phyloP scores from a whole-genome alignment of 2,329 filamentous ascomycete species.

The Fusarium papillatum region DNA sequence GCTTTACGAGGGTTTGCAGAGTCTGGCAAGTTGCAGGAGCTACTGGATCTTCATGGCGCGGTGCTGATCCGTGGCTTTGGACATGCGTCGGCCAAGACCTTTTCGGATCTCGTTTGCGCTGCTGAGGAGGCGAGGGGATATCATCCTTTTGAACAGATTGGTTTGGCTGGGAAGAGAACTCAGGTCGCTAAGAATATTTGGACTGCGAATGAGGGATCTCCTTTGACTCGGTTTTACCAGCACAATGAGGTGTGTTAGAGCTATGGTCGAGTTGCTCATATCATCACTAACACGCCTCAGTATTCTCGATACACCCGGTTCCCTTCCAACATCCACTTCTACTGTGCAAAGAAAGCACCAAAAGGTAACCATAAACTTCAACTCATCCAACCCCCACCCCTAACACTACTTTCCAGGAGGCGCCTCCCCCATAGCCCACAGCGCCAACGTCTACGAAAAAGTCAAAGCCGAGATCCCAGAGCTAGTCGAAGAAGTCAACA shows the following conservation, averaged over 20 bases:
- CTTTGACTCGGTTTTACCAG: constrained; percentile 25
- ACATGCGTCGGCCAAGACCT: constrained; percentile 22
- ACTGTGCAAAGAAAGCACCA: constrained; percentile 25
- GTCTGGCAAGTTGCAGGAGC: constrained; percentile 16
- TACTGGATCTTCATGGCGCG: constrained; percentile 14
- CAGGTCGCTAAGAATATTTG: constrained; percentile 16
- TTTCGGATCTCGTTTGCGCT: constrained; percentile 16
- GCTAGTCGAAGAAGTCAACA: constrained; percentile 9
- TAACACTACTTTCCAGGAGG: not conserved
- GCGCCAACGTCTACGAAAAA: constrained; percentile 25
- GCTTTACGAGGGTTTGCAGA: constrained; percentile 7
- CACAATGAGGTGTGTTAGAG: constrained; percentile 23
- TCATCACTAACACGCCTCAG: not conserved
- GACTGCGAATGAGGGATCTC: constrained; percentile 28
- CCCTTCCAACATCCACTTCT: constrained; percentile 30
- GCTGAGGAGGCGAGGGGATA: constrained; percentile 21
- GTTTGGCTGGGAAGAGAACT: constrained; percentile 23
- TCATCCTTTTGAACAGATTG: constrained; percentile 26
- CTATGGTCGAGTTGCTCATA: not conserved
- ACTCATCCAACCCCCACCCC: not conserved
- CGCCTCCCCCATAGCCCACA: constrained; percentile 18
- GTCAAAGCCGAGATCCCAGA: constrained; percentile 18
- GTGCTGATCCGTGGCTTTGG: constrained; percentile 23
- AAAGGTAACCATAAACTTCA: constrained; percentile 6
- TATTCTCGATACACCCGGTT: constrained; percentile 30